A percentile compares a stretch with the other conserved stretches of the same genome.
Evolutionary conservation across 2,329 filamentous ascomycete species (phyloP).

Genomic region (Fusarium robinianum): DNA sequence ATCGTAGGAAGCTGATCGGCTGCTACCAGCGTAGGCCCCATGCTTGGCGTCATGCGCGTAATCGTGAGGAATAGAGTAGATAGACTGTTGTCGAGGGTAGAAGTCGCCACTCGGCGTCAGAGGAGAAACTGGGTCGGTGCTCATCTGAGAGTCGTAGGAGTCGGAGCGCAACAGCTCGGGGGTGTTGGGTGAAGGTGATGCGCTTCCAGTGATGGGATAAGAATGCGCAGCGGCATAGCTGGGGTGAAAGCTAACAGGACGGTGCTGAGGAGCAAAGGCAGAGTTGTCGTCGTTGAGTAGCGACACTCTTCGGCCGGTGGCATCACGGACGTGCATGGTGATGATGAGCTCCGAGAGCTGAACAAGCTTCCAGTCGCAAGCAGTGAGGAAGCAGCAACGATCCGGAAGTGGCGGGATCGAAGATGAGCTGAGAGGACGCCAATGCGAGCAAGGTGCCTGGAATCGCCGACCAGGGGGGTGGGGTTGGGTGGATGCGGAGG

Average conservation of each 20-base stretch:
- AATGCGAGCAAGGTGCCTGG: constrained; percentile 14
- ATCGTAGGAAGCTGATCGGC: constrained; percentile 56
- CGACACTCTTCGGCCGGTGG: constrained; percentile 61
- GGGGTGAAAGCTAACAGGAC: constrained; percentile 42
- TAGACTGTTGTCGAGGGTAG: constrained; percentile 45
- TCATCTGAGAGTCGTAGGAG: constrained; percentile 65
- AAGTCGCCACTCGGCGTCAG: constrained; percentile 57
- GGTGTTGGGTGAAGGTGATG: constrained; percentile 54
- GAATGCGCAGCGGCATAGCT: constrained; percentile 41
- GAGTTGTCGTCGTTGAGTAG: constrained; percentile 60
- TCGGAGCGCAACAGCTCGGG: constrained; percentile 64
- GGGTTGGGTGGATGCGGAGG: constrained; percentile 11
- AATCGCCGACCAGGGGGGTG: constrained; percentile 18
- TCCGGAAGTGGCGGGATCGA: background rate
- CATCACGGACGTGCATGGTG: constrained; percentile 60
- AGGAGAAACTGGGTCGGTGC: constrained; percentile 59
- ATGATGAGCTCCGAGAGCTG: constrained; percentile 7
- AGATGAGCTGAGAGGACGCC: constrained; percentile 3
- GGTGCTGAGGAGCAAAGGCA: constrained; percentile 26
- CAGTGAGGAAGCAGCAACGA: background rate
- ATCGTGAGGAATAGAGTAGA: constrained; percentile 46
- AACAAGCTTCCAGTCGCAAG: background rate
- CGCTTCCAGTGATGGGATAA: constrained; percentile 45
- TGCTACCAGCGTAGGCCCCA: constrained; percentile 49
- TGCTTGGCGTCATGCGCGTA: constrained; percentile 48